Base-by-base conservation (phyloP, 805 yeast species). In the Zygotorulaspora florentina region DNA sequence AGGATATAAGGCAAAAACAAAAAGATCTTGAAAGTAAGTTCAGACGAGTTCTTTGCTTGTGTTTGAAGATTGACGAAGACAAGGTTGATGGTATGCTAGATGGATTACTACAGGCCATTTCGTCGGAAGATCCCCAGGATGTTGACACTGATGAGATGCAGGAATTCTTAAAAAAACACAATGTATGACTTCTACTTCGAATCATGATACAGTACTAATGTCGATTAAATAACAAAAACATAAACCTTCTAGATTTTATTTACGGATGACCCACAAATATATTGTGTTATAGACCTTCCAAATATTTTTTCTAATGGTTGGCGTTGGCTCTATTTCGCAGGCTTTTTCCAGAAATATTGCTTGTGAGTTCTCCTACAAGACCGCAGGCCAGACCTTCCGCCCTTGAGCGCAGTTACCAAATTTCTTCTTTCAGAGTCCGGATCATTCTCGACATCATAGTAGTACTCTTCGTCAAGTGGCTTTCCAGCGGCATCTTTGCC, bases 401-500 rank as follows among this genome's bases (percentile, higher is more conserved):
- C 97, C 61, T 87, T 85, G 43, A 88, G 70, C 37, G 85, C 82
- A 41, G 79, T 76, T 5, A 90, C 95, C 52, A 89, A 68, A 39
- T 66, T 66, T 34, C 79, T 81, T 61, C 99, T 81, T 39, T 80
- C 80, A 23, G 61, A 58, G 59, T 91, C 96, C 30, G 67, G 62
- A 65, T 93, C 99, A 38, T 81, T 76, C 54, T 89, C 98, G 2
- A 89, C 81, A 46, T 83, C 80, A 61, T 93, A 93, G 65, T 89
- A 93, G 61, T 87, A 93, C 63, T 93, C 97, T 63, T 88, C 95
- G 54, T 91, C 98, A 51, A 93, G 72, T 3, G 86, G 87, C 64
- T 89, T 88, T 9, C 98, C 99, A 2, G 96, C 95, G 2, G 98
- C 97, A 66, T 93, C 99, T 64, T 89, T 90, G 40, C 97, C 97